Percentiles rank a stretch among this genome's conserved stretches.
phyloP scores from a whole-genome alignment of 1,284 basidiomycete genomes.

The Irpex sp. region DNA sequence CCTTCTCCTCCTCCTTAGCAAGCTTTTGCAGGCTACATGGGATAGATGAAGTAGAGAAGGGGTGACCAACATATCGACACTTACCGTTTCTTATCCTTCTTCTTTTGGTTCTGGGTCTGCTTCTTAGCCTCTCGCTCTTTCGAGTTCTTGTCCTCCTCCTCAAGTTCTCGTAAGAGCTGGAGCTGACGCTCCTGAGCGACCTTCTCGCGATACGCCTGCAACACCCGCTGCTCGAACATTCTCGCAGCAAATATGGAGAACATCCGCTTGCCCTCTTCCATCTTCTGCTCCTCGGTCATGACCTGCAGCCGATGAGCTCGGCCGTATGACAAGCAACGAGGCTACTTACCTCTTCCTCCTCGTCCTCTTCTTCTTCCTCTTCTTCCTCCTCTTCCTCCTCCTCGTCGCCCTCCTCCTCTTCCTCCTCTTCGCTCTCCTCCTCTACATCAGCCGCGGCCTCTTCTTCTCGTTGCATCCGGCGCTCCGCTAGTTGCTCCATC shows the following conservation, averaged over 20 bases:
- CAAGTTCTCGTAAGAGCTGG: conserved; percentile 51
- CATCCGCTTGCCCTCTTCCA: conserved; percentile 99
- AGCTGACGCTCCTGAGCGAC: conserved; percentile 46
- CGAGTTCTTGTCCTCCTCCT: conserved; percentile 57
- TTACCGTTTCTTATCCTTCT: conserved; percentile 95
- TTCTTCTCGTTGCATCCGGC: conserved; percentile 90
- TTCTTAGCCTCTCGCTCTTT: conserved; percentile 88
- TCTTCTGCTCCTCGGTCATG: conserved; percentile 88
- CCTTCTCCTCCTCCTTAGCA: conserved; percentile 88
- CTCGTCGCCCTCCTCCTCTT: conserved; percentile 32
- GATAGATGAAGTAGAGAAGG: conserved; percentile 10
- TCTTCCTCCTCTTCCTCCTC: conserved; percentile 33
- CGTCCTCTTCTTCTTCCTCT: conserved; percentile 34
- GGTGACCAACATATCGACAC: conserved; percentile 18
- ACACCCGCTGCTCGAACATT: conserved; percentile 98
- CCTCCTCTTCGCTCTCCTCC: conserved; percentile 37
- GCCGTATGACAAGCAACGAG: conserved; percentile 11
- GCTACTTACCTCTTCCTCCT: conserved; percentile 30
- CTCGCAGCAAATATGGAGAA: conserved; percentile 99
- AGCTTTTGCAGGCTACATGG: conserved; percentile 77
- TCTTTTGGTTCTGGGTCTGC: conserved; percentile 95
- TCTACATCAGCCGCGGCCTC: conserved; percentile 79
- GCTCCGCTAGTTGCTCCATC: conserved; percentile 99
- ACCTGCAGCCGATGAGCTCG: conserved; percentile 35
- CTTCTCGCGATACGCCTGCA: conserved; percentile 49